Evolutionary conservation across 75 land plant species (phyloP), one percentile per base, ranked within the genome.

Genomic region (Pinus taeda): DNA sequence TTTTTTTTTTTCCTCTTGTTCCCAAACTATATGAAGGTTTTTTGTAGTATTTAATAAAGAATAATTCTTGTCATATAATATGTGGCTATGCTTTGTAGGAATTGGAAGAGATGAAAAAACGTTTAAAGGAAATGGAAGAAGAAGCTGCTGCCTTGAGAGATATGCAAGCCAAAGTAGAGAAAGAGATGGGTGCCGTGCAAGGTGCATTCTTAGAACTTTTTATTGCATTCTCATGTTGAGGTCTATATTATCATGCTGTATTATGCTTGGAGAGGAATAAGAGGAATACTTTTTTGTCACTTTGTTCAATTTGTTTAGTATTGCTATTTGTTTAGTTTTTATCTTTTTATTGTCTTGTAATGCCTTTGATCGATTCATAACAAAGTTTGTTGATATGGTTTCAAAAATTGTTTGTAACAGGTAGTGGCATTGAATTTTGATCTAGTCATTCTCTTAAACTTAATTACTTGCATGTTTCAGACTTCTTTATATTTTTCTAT

Each of bases 41-140:
- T 18, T 0, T 42, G n/a, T 69, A 69, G 1, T 45, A 69, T 39
- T 11, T 20, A 20, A 18, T 42, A 69, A n/a, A n/a, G 6, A 67
- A 69, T 37, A 69, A n/a, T 7, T 69, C 14, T n/a, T 69, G 49
- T 69, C 22, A 69, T 69, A 69, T 2, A 69, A n/a, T 20, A 11
- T 7, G 42, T 3, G 42, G 42, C 53, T 42, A 12, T 69, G 11
- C 13, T 42, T 3, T 69, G 18, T n/a, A 92, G 94, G 88, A 92
- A 26, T 74, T 92, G 69, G 89, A 88, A 73, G 91, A 92, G 56
- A 91, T 92, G 95, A 92, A 91, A 81, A 88, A 81, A 77, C 73
- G 95, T 58, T 79, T 92, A 59, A 92, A 92, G 83, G 95, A 91
- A 80, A 92, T 92, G 57, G 92, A 90, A 74, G 93, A 92, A 79